Percentiles rank a stretch among this genome's conserved stretches.
Evolutionary conservation across 2,329 filamentous ascomycete species (phyloP).

Genomic region (Calonectria hongkongensis): DNA sequence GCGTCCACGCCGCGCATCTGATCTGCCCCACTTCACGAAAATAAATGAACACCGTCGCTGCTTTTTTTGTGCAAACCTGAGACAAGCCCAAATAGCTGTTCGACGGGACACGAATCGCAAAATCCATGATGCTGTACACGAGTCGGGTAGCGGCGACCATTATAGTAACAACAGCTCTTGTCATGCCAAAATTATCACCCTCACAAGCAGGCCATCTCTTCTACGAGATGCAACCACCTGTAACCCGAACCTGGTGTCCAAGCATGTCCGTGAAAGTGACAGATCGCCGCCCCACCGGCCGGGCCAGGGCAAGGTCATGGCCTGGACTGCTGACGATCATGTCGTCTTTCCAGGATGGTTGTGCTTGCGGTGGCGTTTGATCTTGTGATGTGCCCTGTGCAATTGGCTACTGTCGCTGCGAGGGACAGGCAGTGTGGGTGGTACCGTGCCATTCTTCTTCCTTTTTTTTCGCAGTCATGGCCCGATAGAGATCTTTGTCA

Average conservation of each 20-base stretch:
- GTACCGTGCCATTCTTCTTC: background rate
- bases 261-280: slow-evolving; percentile 8
- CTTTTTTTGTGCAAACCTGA: slow-evolving; percentile 11
- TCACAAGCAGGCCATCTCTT: background rate
- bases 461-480: background rate
- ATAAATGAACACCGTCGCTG: slow-evolving; percentile 3
- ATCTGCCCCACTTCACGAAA: slow-evolving; percentile 14
- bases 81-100: slow-evolving; percentile 2
- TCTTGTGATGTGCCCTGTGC: background rate
- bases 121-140: background rate
- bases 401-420: background rate
- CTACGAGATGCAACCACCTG: background rate
- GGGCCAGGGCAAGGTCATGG: slow-evolving; percentile 18
- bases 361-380: slow-evolving; percentile 4
- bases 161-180: slow-evolving; percentile 13
- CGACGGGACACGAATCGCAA: background rate
- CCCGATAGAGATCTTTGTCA: slow-evolving; percentile 14
- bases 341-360: background rate
- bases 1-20: background rate
- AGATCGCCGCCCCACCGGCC: slow-evolving; percentile 19
- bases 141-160: slow-evolving; percentile 8
- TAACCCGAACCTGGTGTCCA: slow-evolving; percentile 6
- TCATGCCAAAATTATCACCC: background rate
- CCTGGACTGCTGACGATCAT: slow-evolving; percentile 12
- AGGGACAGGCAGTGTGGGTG: background rate